Base-by-base conservation (phyloP, 495 filamentous ascomycete genomes). In the Neurospora intermedia region DNA sequence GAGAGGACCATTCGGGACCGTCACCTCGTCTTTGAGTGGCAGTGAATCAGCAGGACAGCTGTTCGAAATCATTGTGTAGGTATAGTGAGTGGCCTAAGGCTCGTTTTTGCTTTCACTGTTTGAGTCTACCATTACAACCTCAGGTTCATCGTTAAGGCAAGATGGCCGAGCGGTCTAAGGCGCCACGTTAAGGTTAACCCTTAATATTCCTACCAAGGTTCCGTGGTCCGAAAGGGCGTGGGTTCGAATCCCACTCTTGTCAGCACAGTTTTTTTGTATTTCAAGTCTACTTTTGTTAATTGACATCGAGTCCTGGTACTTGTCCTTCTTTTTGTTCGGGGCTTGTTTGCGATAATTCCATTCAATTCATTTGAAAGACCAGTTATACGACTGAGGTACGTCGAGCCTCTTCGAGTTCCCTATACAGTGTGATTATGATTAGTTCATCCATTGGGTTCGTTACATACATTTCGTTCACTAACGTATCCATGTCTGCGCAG, bases 211-310 rank as follows among this genome's bases (percentile, higher is more conserved):
- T 62, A 6, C 31, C 6, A 3, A 27, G 16, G 54, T 80, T 81
- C 79, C 78, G 79, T 79, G 75, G 78, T 81, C 77, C 79, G 77
- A 81, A 78, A 80, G 78, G 78, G 78, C 78, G 80, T 78, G 78
- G 77, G 80, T 81, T 79, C 77, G 80, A 81, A 80, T 80, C 80
- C 77, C 77, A 81, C 78, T 80, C 77, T 81, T 74, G 74, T 79
- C 78, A 79, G 43, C 7, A 6, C n/a, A 35, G 16, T 2, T 35
- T 38, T 35, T 66, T 66, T 38, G 6, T 3, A 2, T 3, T 35
- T 3, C 0, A 15, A 2, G 0, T 6, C n/a, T 27, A 31, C 1
- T 7, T 15, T 6, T n/a, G n/a, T n/a, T n/a, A n/a, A 0, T 18
- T 18, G 43, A 11, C 16, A 2, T 38, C 6, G 43, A 7, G 15